Evolutionary conservation across 805 yeast genomes (phyloP), one percentile per base, ranked within the genome.

Genomic region (Lachancea lanzarotensis): DNA sequence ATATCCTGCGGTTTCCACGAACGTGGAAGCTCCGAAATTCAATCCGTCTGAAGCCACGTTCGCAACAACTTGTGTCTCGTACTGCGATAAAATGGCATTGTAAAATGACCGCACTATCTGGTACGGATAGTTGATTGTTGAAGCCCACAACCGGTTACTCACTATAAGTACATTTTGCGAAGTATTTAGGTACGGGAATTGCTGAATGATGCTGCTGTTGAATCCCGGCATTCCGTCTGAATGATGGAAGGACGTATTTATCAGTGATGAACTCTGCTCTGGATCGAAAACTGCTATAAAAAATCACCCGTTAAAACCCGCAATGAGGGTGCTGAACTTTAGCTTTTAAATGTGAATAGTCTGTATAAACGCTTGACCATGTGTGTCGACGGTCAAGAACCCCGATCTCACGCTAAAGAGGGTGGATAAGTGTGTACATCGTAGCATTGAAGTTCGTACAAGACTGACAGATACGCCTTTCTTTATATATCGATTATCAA

Each of bases 1-100:
- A 52, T 75, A 77, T 20, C 69, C 65, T 40, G 73, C 52, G 8
- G 47, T 43, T 41, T 38, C 17, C 48, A 50, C 32, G 31, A 46
- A 34, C 19, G 49, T 20, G 9, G 44, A 15, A 12, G 35, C 27
- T n/a, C 39, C 40, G 19, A 38, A 12, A 8, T 16, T n/a, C 35
- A 29, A 3, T 7, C 33, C 32, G 4, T 36, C 35, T 10, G 47
- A 34, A 12, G 40, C 37, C 32, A 20, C 26, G 3, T 27, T 10
- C 6, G 34, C 20, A 4, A 16, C 25, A 2, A 25, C 1, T 17
- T 32, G 32, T 32, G 35, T 25, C 16, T 48, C 42, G 26, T 57
- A 59, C 29, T 62, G 65, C n/a, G 44, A 20, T n/a, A 45, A 47
- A 10, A 52, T 41, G 3, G 61, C 60, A 13, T 49, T 47, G 26